Evolutionary conservation across 1,284 basidiomycete genomes (phyloP).

Genomic region (Cryptococcus hybrid): DNA sequence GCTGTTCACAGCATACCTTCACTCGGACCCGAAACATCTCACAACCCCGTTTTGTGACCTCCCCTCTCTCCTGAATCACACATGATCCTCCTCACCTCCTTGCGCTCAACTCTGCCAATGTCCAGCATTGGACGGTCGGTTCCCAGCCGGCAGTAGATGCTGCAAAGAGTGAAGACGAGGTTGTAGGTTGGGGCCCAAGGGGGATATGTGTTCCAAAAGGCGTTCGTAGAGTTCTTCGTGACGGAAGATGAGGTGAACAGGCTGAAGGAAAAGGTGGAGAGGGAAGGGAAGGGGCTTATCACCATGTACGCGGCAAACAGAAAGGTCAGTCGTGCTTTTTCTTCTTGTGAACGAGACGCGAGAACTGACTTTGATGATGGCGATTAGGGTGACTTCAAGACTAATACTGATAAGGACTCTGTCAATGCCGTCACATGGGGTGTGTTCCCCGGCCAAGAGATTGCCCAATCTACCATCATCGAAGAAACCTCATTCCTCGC

Average conservation of each 20-base stretch:
- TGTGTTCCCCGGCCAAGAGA: conserved; percentile 97
- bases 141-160: conserved; percentile 94
- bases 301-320: conserved; percentile 84
- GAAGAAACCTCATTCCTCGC: conserved; percentile 94
- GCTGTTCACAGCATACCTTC: conserved; percentile 76
- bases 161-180: conserved; percentile 65
- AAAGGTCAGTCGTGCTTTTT: conserved; percentile 56
- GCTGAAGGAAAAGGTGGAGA: conserved; percentile 62
- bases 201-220: conserved; percentile 96
- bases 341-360: not conserved
- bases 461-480: conserved; percentile 97
- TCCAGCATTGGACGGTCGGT: conserved; percentile 92
- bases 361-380: not conserved
- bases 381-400: conserved; percentile 77
- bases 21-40: conserved; percentile 59
- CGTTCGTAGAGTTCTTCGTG: conserved; percentile 96
- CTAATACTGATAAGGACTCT: conserved; percentile 87
- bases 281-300: conserved; percentile 62
- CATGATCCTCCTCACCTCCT: conserved; percentile 77
- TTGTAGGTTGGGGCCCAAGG: conserved; percentile 89
- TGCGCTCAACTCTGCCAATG: conserved; percentile 61
- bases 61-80: conserved; percentile 78
- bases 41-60: conserved; percentile 87
- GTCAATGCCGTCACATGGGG: conserved; percentile 99
- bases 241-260: conserved; percentile 61